Evolutionary conservation across 306 rosid species (phyloP), one percentile per base, ranked within the genome.

Genomic region (Herpetospermum pedunculosum): DNA sequence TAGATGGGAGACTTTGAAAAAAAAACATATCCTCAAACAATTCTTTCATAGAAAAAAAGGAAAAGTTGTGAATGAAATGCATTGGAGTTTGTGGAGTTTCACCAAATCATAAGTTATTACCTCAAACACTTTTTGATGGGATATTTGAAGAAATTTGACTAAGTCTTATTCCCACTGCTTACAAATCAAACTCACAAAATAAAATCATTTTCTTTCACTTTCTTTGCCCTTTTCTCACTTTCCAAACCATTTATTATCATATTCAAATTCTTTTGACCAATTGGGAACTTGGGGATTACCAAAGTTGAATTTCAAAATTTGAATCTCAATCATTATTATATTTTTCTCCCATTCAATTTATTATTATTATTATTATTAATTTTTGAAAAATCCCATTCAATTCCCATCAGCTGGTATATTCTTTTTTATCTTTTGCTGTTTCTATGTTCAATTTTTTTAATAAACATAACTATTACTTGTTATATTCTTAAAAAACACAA

Each of bases 151-250:
- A 19, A 8, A 32, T 6, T 62, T 63, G 70, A 35, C 29, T 3
- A 1, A 4, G 70, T 63, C 70, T 62, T 34, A 23, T 8, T 54
- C 26, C 18, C 18, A 52, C 3, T 49, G 26, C 53, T 2, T 2
- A 50, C 3, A 50, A 48, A 47, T 16, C 21, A n/a, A n/a, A 19
- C 3, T 19, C 28, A 50, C 1, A 29, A 59, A 55, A 2, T 16
- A 35, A 63, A 35, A 35, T 63, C 47, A 63, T 35, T 63, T 63
- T 57, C 70, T 63, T 18, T 63, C 70, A 63, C 70, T 62, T 62
- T 62, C 60, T 23, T 53, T 53, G 5, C 14, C 57, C 15, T 53
- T 53, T 53, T 53, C 59, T 8, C 28, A n/a, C 28, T 54, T 54
- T 54, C 60, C 34, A 54, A 13, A 48, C 70, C 16, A 35, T 63